Evolutionary conservation across 345 rosid genomes (phyloP).

Genomic region (Eucalyptus cloeziana): DNA sequence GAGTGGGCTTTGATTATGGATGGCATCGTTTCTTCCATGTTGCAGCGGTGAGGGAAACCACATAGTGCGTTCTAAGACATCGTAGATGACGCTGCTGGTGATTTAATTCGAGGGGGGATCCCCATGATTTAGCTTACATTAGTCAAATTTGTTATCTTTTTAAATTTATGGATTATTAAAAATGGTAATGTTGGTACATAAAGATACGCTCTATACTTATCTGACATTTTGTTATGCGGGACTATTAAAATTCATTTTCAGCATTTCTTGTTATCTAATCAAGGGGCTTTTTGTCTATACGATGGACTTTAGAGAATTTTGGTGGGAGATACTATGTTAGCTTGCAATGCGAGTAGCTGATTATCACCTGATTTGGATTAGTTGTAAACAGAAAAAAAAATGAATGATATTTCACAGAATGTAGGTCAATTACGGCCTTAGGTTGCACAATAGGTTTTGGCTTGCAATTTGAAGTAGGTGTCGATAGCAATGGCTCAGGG

Average conservation of each 20-base stretch:
- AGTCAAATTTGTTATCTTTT: background rate
- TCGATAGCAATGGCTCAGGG: background rate
- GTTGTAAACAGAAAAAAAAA: background rate
- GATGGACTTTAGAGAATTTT: background rate
- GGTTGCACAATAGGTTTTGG: background rate
- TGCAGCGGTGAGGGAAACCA: background rate
- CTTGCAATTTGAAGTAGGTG: background rate
- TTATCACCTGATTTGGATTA: background rate
- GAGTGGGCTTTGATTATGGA: background rate
- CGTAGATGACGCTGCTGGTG: background rate
- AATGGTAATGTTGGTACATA: background rate
- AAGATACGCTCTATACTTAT: background rate
- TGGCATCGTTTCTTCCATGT: background rate
- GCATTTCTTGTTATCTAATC: background rate
- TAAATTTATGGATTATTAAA: background rate
- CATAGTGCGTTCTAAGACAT: background rate
- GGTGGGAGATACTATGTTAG: background rate
- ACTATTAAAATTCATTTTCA: background rate
- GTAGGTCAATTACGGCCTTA: background rate
- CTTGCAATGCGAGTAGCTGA: background rate
- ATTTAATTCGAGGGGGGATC: background rate
- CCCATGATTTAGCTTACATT: background rate
- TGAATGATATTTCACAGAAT: background rate
- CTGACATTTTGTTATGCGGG: background rate
- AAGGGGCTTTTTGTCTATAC: background rate